Evolutionary conservation across 257 asterid genomes (phyloP).

Genomic region (Henckelia pumila): DNA sequence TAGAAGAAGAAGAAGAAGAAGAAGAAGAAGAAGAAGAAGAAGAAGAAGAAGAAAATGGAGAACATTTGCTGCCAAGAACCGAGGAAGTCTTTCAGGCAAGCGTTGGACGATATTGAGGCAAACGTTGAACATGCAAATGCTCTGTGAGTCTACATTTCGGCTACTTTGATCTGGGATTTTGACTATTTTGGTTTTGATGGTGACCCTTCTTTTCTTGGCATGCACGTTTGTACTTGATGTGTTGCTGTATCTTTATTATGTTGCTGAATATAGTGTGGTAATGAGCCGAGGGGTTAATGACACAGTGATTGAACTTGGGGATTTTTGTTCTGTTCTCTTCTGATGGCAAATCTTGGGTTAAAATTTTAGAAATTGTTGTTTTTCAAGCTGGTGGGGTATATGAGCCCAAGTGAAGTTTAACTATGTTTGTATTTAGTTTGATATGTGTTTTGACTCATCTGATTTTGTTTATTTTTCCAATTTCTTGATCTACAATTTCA

Average conservation of each 20-base stretch:
- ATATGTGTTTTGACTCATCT: no score
- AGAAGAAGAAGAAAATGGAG: constrained; percentile 40
- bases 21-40: constrained; percentile 3
- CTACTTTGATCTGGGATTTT: constrained; percentile 12
- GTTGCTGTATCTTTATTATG: background rate
- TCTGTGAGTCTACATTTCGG: constrained; percentile 47
- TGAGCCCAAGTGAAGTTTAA: no score
- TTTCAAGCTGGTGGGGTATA: background rate
- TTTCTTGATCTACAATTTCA: background rate
- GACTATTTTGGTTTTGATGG: background rate
- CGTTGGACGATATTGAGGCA: constrained; percentile 65
- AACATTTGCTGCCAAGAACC: constrained; percentile 63
- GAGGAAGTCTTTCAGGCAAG: constrained; percentile 56
- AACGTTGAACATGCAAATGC: constrained; percentile 82
- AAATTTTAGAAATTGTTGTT: background rate
- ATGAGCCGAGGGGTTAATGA: background rate
- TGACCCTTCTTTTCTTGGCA: background rate
- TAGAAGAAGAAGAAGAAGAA: constrained; percentile 2
- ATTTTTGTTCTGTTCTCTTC: background rate
- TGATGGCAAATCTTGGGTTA: background rate
- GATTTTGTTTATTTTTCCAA: background rate
- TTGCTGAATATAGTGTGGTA: background rate
- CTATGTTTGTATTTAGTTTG: no score
- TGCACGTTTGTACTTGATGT: background rate
- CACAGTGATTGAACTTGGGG: background rate